A percentile compares a stretch with the other conserved stretches of the same genome.
Evolutionary conservation across 306 rosid genomes (phyloP).

Genomic region (Ormosia emarginata): DNA sequence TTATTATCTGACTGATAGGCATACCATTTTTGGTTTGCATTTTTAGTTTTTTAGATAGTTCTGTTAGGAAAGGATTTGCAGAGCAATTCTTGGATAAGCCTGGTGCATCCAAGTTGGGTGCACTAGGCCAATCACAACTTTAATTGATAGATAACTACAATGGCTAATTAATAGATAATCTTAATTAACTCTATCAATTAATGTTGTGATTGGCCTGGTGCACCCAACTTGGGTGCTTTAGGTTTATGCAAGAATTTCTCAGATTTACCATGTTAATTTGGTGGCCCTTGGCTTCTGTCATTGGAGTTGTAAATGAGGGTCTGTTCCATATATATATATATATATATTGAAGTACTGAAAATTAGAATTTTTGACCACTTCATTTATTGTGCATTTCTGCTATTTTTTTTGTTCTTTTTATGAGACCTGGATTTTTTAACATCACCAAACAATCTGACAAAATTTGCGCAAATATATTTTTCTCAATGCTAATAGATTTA

Average conservation of each 20-base stretch:
- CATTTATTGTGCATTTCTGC: constrained; percentile 8
- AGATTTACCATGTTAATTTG: constrained; percentile 1
- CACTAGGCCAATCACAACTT: too few species aligned
- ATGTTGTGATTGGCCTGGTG: too few species aligned
- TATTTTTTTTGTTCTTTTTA: neutral
- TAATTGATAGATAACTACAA: too few species aligned
- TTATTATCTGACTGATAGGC: neutral
- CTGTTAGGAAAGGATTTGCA: neutral
- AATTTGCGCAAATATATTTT: neutral
- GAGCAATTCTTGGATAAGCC: too few species aligned
- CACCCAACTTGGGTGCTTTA: too few species aligned
- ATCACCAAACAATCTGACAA: neutral
- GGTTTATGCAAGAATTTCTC: too few species aligned
- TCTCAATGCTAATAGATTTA: neutral
- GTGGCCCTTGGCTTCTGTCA: neutral
- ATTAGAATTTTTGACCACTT: neutral
- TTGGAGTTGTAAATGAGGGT: neutral
- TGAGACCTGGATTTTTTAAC: neutral
- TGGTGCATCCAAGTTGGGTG: too few species aligned
- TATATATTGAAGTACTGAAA: neutral
- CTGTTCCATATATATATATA: neutral
- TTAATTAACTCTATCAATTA: too few species aligned
- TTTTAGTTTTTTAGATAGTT: neutral
- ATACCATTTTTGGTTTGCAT: neutral
- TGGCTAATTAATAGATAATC: too few species aligned